Percentiles rank a stretch among this genome's conserved stretches.
Evolutionary conservation across 164 flowering plant species (phyloP).

Genomic region (Magnolia changhungtana): DNA sequence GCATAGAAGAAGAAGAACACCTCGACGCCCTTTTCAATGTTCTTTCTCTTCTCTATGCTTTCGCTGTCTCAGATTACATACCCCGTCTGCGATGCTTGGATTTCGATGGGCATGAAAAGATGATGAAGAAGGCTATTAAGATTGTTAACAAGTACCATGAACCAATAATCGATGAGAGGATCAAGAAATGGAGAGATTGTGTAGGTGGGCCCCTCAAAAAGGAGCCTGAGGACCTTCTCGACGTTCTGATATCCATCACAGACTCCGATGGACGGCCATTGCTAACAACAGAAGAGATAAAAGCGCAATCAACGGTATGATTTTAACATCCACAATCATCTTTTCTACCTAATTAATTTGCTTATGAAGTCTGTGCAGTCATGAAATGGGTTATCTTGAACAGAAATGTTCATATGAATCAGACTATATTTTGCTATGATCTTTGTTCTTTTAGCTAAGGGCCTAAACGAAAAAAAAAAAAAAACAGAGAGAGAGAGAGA

Average conservation of each 20-base stretch:
- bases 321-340: neutral
- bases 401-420: no score
- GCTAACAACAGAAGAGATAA: slow-evolving; percentile 27
- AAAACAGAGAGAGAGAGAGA: no score
- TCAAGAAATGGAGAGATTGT: slow-evolving; percentile 21
- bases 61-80: slow-evolving; percentile 26
- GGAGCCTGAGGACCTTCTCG: slow-evolving; percentile 26
- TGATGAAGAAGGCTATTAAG: slow-evolving; percentile 14
- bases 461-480: no score
- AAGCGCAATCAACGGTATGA: slow-evolving; percentile 27
- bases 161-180: slow-evolving; percentile 27
- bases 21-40: slow-evolving; percentile 20
- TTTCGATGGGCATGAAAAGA: slow-evolving; percentile 40
- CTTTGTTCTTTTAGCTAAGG: no score
- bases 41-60: slow-evolving; percentile 19
- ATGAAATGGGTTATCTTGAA: no score
- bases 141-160: slow-evolving; percentile 27
- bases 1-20: slow-evolving; percentile 21
- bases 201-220: neutral
- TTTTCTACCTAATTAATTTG: no score
- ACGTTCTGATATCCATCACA: slow-evolving; percentile 19
- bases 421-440: no score
- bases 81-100: slow-evolving; percentile 26
- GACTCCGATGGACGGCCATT: slow-evolving; percentile 20
- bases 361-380: no score